These are phyloP conservation scores for Microbotryum violaceum DNA, from an alignment of 1,284 basidiomycete species.

Conservation along the genomic window DNA sequence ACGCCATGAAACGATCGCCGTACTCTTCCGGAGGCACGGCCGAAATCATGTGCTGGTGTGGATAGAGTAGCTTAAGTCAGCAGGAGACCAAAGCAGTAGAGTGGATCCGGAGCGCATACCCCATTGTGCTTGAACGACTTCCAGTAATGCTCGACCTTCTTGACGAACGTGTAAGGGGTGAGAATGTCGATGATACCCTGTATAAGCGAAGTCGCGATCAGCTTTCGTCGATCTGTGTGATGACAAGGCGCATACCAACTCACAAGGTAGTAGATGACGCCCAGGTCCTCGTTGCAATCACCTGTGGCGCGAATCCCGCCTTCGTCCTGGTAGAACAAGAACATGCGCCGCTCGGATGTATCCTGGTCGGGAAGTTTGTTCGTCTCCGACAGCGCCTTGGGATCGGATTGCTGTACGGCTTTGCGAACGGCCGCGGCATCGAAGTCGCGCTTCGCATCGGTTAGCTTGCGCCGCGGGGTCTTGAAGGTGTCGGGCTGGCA, in stretches of 20 bases:
- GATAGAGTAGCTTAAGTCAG: not conserved
- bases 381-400: slow-evolving; percentile 58
- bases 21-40: slow-evolving; percentile 80
- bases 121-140: slow-evolving; percentile 79
- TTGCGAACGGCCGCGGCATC: slow-evolving; percentile 69
- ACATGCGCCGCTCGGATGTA: slow-evolving; percentile 66
- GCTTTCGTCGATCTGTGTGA: not conserved
- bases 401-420: slow-evolving; percentile 74
- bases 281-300: slow-evolving; percentile 64
- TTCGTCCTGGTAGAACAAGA: slow-evolving; percentile 95
- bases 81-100: slow-evolving; percentile 11
- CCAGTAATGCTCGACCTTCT: slow-evolving; percentile 84
- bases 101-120: slow-evolving; percentile 49
- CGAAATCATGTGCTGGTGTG: slow-evolving; percentile 77
- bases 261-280: slow-evolving; percentile 74
- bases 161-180: slow-evolving; percentile 73
- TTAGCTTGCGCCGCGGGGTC: slow-evolving; percentile 51
- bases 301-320: slow-evolving; percentile 86
- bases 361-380: slow-evolving; percentile 61
- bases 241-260: slow-evolving; percentile 11
- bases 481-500: slow-evolving; percentile 54
- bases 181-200: slow-evolving; percentile 89
- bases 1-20: slow-evolving; percentile 68
- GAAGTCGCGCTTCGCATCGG: slow-evolving; percentile 46
- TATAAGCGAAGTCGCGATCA: not conserved